These are phyloP conservation scores for Cardamine chenopodiifolia DNA, from an alignment of 345 rosid genomes.

Conservation along the genomic window DNA sequence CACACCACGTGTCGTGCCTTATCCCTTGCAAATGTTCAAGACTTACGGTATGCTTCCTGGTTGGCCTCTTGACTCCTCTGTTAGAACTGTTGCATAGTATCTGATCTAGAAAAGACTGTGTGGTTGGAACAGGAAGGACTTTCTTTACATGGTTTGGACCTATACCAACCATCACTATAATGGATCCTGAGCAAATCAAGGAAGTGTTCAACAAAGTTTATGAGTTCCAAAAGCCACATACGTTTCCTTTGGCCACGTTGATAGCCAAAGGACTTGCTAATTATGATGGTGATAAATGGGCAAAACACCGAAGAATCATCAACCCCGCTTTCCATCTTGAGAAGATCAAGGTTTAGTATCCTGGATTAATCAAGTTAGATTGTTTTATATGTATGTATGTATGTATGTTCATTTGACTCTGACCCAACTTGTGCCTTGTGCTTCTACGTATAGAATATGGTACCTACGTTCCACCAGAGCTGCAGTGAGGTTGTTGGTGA, in stretches of 20 bases:
- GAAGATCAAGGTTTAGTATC: conserved; percentile 43
- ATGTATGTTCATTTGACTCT: background rate
- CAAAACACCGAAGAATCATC: conserved; percentile 45
- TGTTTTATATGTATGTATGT: conserved; percentile 17
- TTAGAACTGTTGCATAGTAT: background rate
- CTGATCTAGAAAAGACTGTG: background rate
- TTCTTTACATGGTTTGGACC: conserved; percentile 52
- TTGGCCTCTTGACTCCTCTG: background rate
- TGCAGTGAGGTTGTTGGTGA: conserved; percentile 35
- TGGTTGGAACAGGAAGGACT: conserved; percentile 45
- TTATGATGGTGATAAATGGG: conserved; percentile 53
- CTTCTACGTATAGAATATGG: conserved; percentile 33
- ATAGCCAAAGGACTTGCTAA: conserved; percentile 35
- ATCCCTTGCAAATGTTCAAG: conserved; percentile 26
- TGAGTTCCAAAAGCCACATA: conserved; percentile 43
- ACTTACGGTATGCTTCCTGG: conserved; percentile 27
- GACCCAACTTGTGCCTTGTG: background rate
- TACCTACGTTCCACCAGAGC: conserved; percentile 45
- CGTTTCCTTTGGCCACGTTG: conserved; percentile 13
- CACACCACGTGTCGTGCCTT: conserved; percentile 33
- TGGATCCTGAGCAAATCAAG: conserved; percentile 49
- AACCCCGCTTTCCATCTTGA: conserved; percentile 55
- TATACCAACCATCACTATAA: conserved; percentile 44
- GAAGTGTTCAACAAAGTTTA: conserved; percentile 41
- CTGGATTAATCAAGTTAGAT: background rate